Percentiles rank a stretch among this genome's conserved stretches.
Conservation (phyloP, 768 basidiomycete species). For the Hirschioporus abietinus region DNA sequence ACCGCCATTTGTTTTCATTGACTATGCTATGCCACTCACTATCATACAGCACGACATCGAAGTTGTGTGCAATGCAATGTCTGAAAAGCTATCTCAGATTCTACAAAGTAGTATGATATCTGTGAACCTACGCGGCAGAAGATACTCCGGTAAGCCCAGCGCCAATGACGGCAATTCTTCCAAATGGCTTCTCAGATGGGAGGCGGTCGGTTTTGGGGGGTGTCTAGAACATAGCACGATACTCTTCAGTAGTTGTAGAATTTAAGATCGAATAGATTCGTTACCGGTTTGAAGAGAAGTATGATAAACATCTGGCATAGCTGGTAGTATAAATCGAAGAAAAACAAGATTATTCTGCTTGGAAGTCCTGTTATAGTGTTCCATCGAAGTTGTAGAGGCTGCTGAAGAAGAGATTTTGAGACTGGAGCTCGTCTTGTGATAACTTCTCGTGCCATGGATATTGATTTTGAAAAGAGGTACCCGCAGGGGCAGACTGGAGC, state of each 20-base stretch:
- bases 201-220: conserved; percentile 18
- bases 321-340: conserved; percentile 27
- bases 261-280: neutral
- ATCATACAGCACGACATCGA: conserved; percentile 49
- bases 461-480: neutral
- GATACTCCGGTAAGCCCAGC: conserved; percentile 48
- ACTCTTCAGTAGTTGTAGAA: neutral
- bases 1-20: too few species aligned
- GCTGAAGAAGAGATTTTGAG: too few species aligned
- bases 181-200: conserved; percentile 27
- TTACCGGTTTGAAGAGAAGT: conserved; percentile 35
- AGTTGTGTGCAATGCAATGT: conserved; percentile 44
- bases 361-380: conserved; percentile 6
- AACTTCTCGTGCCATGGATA: too few species aligned
- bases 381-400: too few species aligned
- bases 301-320: conserved; percentile 32
- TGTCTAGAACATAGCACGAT: conserved; percentile 6
- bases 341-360: conserved; percentile 5
- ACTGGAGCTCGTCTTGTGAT: too few species aligned
- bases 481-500: neutral
- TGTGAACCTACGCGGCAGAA: conserved; percentile 36
- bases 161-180: conserved; percentile 45
- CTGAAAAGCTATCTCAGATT: conserved; percentile 13
- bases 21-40: conserved; percentile 13
- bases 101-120: neutral